Evolutionary conservation across 1,284 basidiomycete genomes (phyloP), one percentile per base, ranked within the genome.

Genomic region (Erythrobasidium hasegawianum): DNA sequence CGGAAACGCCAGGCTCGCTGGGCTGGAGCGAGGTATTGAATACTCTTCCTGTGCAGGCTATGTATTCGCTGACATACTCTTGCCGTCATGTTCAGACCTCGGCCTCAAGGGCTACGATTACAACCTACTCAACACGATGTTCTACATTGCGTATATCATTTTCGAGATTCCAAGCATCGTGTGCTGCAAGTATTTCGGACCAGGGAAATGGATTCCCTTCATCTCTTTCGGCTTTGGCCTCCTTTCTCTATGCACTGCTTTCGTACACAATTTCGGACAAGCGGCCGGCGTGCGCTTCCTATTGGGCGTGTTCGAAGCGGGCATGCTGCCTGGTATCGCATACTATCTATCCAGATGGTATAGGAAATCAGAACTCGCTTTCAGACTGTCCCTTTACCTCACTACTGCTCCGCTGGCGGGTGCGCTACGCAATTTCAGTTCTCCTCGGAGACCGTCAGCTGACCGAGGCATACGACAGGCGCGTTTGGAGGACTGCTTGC

Each of bases 1-100:
- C n/a, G 76, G 75, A 9, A 85, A 86, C 70, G 85, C 85, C 29
- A 79, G 81, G 1, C 79, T 85, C 1, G 84, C 84, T 8, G 84
- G 84, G 4, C 74, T 86, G 27, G 81, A 83, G 71, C 80, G 76
- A 33, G 33, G 33, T 33, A 33, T 33, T 4, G 5, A 33, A 14
- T 26, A 33, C n/a, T n/a, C n/a, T n/a, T n/a, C n/a, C n/a, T n/a
- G n/a, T n/a, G n/a, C n/a, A n/a, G n/a, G n/a, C n/a, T n/a, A n/a
- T n/a, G n/a, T n/a, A n/a, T n/a, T n/a, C n/a, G n/a, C n/a, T n/a
- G n/a, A n/a, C n/a, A n/a, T n/a, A n/a, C n/a, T n/a, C n/a, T n/a
- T n/a, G n/a, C n/a, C n/a, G n/a, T n/a, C n/a, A n/a, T n/a, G n/a
- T n/a, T n/a, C 76, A 47, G 80, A 82, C 50, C 77, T 86, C 43